Conservation (phyloP, 1,139 yeast species). For the Kodamaea sp. region DNA sequence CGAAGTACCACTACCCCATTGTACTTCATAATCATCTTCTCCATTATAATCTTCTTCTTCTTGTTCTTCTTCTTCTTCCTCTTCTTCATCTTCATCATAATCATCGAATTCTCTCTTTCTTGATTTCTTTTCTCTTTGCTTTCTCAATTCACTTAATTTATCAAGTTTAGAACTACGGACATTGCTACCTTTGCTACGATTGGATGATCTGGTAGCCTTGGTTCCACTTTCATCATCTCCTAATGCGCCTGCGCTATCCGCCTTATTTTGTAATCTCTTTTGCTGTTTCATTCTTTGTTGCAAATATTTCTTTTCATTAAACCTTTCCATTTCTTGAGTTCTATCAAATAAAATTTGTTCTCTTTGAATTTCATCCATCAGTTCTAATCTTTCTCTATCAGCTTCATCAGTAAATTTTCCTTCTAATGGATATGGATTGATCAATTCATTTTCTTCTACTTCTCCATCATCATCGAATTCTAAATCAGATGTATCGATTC, state of each 20-base stretch:
- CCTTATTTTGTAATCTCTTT: conserved; percentile 21
- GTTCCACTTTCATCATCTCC: conserved; percentile 18
- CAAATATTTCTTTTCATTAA: conserved; percentile 74
- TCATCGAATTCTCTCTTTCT: conserved; percentile 30
- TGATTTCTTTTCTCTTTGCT: conserved; percentile 70
- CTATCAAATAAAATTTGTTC: conserved; percentile 90
- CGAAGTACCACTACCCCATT: conserved; percentile 9
- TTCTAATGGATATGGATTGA: conserved; percentile 85
- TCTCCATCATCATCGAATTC: conserved; percentile 28
- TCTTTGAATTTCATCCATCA: conserved; percentile 86
- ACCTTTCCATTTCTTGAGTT: conserved; percentile 84
- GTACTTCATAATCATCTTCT: conserved; percentile 36
- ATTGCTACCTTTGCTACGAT: conserved; percentile 21
- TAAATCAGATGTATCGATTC: conserved; percentile 10
- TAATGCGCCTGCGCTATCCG: conserved; percentile 40
- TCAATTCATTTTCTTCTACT: conserved; percentile 35
- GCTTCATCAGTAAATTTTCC: conserved; percentile 83
- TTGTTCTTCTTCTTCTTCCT: conserved; percentile 41
- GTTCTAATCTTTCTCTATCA: conserved; percentile 64
- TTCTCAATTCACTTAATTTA: conserved; percentile 77
- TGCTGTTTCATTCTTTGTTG: conserved; percentile 73
- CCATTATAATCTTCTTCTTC: conserved; percentile 37
- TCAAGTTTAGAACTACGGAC: conserved; percentile 36
- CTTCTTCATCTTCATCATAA: conserved; percentile 25
- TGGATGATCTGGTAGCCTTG: conserved; percentile 26